Evolutionary conservation across 2,329 filamentous ascomycete genomes (phyloP).

Genomic region (Colletotrichum navitas): DNA sequence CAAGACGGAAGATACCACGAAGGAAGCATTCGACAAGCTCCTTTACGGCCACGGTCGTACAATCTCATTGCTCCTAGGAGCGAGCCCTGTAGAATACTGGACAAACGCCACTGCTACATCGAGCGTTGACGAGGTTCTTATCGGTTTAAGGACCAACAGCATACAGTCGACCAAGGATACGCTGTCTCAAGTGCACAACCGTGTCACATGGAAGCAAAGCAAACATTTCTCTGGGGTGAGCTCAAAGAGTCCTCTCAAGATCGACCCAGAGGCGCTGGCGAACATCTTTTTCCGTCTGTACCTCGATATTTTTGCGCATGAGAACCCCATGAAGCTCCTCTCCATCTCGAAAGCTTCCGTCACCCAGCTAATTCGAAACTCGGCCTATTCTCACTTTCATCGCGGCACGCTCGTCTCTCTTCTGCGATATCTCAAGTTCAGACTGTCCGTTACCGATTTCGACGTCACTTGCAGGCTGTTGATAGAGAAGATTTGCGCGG

Average conservation of each 20-base stretch:
- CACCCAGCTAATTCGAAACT: constrained; percentile 28
- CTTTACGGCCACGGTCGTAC: constrained; percentile 62
- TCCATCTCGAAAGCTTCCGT: constrained; percentile 27
- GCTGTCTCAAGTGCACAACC: constrained; percentile 45
- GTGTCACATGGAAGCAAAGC: constrained; percentile 54
- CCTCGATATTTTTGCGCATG: constrained; percentile 58
- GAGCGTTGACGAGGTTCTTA: constrained; percentile 55
- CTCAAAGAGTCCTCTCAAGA: constrained; percentile 45
- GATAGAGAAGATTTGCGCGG: constrained; percentile 48
- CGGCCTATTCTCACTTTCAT: constrained; percentile 51
- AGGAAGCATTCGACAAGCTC: constrained; percentile 53
- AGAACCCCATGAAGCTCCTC: constrained; percentile 48
- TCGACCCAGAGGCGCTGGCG: constrained; percentile 55
- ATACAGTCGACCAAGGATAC: constrained; percentile 10
- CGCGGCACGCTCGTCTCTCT: constrained; percentile 56
- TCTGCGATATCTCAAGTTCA: constrained; percentile 52
- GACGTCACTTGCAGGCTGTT: constrained; percentile 48
- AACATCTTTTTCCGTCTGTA: constrained; percentile 58
- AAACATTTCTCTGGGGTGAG: constrained; percentile 49
- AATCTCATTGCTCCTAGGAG: constrained; percentile 63
- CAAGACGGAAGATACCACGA: constrained; percentile 45
- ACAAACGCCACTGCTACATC: constrained; percentile 60
- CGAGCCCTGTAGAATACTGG: constrained; percentile 63
- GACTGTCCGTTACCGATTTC: constrained; percentile 52
- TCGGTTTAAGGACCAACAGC: constrained; percentile 42